phyloP scores from a whole-genome alignment of 345 rosid species.

The Nasturtium officinale region DNA sequence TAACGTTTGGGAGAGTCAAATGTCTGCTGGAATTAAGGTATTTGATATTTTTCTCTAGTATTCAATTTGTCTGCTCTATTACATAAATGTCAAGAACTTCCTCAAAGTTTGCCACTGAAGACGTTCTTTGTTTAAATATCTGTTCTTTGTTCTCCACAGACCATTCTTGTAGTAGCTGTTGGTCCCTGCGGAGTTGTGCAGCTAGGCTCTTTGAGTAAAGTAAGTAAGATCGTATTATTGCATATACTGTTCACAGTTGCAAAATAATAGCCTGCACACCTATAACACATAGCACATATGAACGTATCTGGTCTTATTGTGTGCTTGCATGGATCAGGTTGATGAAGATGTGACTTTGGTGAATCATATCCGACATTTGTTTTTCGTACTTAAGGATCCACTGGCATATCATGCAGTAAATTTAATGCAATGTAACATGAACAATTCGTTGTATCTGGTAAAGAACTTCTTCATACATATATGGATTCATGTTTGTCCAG shows the following conservation, averaged over 20 bases:
- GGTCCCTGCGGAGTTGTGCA: slow-evolving; percentile 85
- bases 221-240: slow-evolving; percentile 46
- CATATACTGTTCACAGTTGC: slow-evolving; percentile 4
- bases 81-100: slow-evolving; percentile 11
- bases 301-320: slow-evolving; percentile 22
- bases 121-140: neutral
- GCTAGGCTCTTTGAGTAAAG: slow-evolving; percentile 77
- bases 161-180: slow-evolving; percentile 73
- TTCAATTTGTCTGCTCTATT: neutral
- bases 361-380: slow-evolving; percentile 61
- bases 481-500: neutral
- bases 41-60: slow-evolving; percentile 14
- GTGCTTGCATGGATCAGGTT: slow-evolving; percentile 57
- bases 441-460: slow-evolving; percentile 57
- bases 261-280: neutral
- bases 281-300: neutral
- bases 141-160: slow-evolving; percentile 50
- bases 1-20: slow-evolving; percentile 83
- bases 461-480: slow-evolving; percentile 30
- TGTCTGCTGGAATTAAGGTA: slow-evolving; percentile 83
- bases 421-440: slow-evolving; percentile 49
- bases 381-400: slow-evolving; percentile 62
- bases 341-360: slow-evolving; percentile 69
- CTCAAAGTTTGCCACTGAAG: slow-evolving; percentile 4
- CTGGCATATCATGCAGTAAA: slow-evolving; percentile 48